Evolutionary conservation across 2,329 filamentous ascomycete genomes (phyloP).

Genomic region (Albophoma yamanashiensis): DNA sequence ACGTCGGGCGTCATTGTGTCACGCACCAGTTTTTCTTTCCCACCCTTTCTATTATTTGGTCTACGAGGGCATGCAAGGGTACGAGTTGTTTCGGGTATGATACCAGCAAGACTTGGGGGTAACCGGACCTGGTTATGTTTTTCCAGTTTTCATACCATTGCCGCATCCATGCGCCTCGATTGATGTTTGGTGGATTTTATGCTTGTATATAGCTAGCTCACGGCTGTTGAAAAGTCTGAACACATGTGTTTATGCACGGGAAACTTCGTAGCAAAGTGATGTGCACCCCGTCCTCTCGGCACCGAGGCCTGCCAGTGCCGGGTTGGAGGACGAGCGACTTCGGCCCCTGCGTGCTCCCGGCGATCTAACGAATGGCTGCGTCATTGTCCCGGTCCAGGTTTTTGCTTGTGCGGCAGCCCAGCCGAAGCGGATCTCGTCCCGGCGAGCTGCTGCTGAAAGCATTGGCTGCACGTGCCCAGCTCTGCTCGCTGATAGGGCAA

Average conservation of each 20-base stretch:
- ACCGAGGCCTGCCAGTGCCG: no score
- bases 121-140: background rate
- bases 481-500: constrained; percentile 4
- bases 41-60: background rate
- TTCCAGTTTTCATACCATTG: constrained; percentile 2
- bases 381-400: no score
- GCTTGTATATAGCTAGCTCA: background rate
- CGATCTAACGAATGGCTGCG: no score
- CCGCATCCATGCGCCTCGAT: background rate
- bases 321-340: background rate
- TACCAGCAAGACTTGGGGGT: constrained; percentile 5
- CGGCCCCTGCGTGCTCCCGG: no score
- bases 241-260: background rate
- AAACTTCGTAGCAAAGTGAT: background rate
- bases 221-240: background rate
- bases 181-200: background rate
- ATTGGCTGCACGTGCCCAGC: constrained; percentile 1
- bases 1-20: background rate
- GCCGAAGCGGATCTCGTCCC: no score
- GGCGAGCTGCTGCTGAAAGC: background rate
- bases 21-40: background rate
- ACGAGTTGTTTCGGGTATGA: constrained; percentile 2
- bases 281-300: no score
- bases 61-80: constrained; percentile 1
- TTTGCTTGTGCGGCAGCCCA: no score